Conservation (phyloP, 2,329 filamentous ascomycete genomes). For the Cyphellophora europaea region DNA sequence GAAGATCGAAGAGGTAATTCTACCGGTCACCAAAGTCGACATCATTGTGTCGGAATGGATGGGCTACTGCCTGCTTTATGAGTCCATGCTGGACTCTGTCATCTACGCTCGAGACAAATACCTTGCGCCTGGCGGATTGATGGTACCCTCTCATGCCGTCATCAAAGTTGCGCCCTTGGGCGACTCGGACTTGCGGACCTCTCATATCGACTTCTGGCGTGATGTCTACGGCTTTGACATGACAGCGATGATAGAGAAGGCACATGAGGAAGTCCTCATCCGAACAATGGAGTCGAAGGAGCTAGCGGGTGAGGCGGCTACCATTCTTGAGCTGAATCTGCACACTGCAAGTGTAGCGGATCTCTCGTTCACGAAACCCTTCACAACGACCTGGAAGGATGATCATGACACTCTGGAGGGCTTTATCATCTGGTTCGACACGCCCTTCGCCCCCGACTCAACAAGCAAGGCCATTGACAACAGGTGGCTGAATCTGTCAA, state of each 20-base stretch:
- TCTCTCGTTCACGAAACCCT: conserved; percentile 63
- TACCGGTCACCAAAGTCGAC: conserved; percentile 74
- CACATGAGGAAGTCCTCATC: conserved; percentile 69
- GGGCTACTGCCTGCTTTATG: conserved; percentile 88
- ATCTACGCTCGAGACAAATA: conserved; percentile 82
- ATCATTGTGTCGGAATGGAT: conserved; percentile 98
- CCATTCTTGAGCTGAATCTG: conserved; percentile 69
- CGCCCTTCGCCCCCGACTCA: conserved; percentile 60
- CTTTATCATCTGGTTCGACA: conserved; percentile 89
- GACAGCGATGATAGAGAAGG: conserved; percentile 71
- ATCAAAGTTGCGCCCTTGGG: conserved; percentile 73
- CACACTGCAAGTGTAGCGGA: conserved; percentile 64
- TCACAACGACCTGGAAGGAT: conserved; percentile 41
- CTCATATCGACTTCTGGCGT: conserved; percentile 77
- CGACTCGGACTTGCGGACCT: conserved; percentile 66
- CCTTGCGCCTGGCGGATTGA: conserved; percentile 66
- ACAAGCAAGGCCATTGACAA: too few species aligned
- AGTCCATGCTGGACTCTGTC: conserved; percentile 92
- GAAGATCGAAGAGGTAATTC: conserved; percentile 75
- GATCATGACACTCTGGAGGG: conserved; percentile 55
- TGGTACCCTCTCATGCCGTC: conserved; percentile 78
- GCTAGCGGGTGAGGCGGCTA: conserved; percentile 44
- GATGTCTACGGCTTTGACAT: conserved; percentile 94
- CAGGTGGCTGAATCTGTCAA: conserved; percentile 58
- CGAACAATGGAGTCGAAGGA: conserved; percentile 57